These are phyloP conservation scores for Coemansia sp. DNA, from an alignment of 192 early-diverging fungal species.

Conservation along the genomic window DNA sequence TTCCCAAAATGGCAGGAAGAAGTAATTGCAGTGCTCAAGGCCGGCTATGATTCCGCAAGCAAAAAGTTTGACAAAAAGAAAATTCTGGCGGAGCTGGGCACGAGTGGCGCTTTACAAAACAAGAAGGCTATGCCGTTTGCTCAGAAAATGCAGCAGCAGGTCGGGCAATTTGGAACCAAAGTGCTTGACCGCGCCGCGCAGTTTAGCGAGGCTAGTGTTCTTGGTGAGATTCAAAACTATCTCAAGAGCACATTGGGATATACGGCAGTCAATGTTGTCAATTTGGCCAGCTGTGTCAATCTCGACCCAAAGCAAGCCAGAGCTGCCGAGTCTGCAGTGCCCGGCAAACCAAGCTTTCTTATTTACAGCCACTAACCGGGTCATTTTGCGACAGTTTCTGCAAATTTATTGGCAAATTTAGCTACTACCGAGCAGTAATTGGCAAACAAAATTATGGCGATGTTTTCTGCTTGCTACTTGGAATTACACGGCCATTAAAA, in stretches of 20 bases:
- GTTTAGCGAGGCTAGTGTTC: constrained; percentile 76
- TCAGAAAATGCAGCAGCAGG: constrained; percentile 82
- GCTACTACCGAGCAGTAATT: too few species aligned
- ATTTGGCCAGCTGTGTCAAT: constrained; percentile 34
- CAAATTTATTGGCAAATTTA: background rate
- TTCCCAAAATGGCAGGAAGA: constrained; percentile 96
- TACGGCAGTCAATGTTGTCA: constrained; percentile 54
- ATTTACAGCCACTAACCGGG: constrained; percentile 4
- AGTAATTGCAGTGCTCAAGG: constrained; percentile 58
- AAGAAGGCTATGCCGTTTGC: constrained; percentile 98
- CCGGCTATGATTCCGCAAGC: constrained; percentile 58
- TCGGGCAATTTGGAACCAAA: constrained; percentile 60
- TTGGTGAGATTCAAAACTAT: constrained; percentile 57
- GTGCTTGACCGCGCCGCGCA: constrained; percentile 79
- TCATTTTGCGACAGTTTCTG: background rate
- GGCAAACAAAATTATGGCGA: background rate
- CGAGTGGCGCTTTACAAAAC: constrained; percentile 82
- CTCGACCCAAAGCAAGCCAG: constrained; percentile 21
- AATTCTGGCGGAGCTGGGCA: constrained; percentile 64
- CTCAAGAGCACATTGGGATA: constrained; percentile 65
- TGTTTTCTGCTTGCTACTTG: background rate
- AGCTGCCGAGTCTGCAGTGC: constrained; percentile 35
- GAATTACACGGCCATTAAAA: background rate
- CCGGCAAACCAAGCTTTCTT: constrained; percentile 43
- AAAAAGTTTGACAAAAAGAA: constrained; percentile 73